Evolutionary conservation across 1,284 basidiomycete genomes (phyloP).

Genomic region (Butyriboletus appendiculatus): DNA sequence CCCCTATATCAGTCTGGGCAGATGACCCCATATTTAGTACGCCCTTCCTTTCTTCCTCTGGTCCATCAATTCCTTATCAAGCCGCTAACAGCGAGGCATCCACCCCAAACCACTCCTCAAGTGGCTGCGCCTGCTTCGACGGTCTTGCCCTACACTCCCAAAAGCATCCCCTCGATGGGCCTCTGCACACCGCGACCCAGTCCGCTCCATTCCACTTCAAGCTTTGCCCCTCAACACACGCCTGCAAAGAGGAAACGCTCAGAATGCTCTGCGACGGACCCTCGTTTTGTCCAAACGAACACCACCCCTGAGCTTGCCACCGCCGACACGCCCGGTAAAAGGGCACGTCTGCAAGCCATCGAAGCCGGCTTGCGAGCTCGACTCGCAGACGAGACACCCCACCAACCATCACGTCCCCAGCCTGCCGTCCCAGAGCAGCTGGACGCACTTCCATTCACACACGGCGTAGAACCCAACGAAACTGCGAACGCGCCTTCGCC

Average conservation of each 20-base stretch:
- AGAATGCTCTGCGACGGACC: not conserved
- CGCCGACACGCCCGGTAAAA: constrained; percentile 3
- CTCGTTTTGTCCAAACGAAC: too few species aligned
- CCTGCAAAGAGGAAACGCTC: constrained; percentile 4
- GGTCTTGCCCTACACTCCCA: not conserved
- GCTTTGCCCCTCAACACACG: not conserved
- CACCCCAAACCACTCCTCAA: not conserved
- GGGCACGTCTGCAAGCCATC: constrained; percentile 13
- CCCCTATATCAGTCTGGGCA: constrained; percentile 38
- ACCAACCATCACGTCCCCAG: not conserved
- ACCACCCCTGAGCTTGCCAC: not conserved
- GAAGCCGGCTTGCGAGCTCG: constrained; percentile 16
- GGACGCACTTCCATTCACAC: constrained; percentile 20
- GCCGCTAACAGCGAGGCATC: not conserved
- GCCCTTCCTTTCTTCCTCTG: not conserved
- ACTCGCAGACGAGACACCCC: not conserved
- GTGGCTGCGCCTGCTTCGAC: not conserved
- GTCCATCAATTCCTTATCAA: not conserved
- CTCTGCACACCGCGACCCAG: constrained; percentile 3
- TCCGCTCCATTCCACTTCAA: not conserved
- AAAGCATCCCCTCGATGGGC: not conserved
- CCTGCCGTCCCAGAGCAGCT: not conserved
- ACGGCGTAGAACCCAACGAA: not conserved
- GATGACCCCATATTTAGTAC: constrained; percentile 32
- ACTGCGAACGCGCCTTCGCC: not conserved